phyloP scores from a whole-genome alignment of 2,329 filamentous ascomycete genomes.

The Talaromyces pinophilus region DNA sequence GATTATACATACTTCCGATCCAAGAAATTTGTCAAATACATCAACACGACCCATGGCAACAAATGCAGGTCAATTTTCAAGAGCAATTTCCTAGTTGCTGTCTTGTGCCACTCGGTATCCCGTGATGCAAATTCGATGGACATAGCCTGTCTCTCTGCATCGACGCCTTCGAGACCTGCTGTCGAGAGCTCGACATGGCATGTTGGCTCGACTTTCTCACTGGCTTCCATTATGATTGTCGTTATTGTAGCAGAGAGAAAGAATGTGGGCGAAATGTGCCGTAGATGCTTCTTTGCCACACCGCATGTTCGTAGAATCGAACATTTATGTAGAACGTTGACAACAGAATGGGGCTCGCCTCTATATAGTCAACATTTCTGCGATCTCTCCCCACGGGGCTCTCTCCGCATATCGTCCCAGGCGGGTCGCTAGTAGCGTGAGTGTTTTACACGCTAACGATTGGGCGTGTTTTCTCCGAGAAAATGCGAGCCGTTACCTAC shows the following conservation, averaged over 20 bases:
- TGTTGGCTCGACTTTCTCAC: neutral
- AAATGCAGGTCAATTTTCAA: neutral
- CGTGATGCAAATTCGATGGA: neutral
- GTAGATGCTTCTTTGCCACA: neutral
- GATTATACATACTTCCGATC: neutral
- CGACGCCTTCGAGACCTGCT: neutral
- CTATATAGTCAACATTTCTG: neutral
- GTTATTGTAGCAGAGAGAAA: neutral
- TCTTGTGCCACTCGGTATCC: neutral
- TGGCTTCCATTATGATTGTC: neutral
- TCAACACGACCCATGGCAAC: neutral
- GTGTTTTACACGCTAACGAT: neutral
- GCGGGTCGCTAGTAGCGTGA: neutral
- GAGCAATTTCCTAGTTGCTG: neutral
- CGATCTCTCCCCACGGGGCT: neutral
- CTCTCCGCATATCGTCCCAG: neutral
- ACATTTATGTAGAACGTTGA: neutral
- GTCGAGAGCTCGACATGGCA: neutral
- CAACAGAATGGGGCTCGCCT: neutral
- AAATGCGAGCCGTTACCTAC: neutral
- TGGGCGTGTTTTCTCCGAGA: neutral
- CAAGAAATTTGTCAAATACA: slow-evolving; percentile 1
- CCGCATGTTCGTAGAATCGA: neutral
- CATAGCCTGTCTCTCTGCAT: neutral
- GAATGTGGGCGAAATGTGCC: neutral